phyloP scores from a whole-genome alignment of 495 filamentous ascomycete species.

The Tuber brumale region DNA sequence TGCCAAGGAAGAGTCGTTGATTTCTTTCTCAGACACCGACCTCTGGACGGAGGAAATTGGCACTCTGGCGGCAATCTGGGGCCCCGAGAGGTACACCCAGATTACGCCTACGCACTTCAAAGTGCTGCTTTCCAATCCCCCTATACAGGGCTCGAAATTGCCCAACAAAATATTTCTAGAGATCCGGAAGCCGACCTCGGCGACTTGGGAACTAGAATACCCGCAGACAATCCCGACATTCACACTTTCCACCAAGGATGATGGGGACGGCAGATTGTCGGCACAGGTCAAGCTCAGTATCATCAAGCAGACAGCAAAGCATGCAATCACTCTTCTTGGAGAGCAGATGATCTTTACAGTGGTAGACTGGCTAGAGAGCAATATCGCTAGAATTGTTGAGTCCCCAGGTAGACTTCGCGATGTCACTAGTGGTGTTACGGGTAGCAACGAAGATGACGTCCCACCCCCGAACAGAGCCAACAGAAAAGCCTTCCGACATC shows the following conservation, averaged over 20 bases:
- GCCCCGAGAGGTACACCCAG: constrained; percentile 38
- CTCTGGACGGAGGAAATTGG: constrained; percentile 81
- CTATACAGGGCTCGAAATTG: not conserved
- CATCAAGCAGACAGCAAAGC: constrained; percentile 65
- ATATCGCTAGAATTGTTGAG: constrained; percentile 68
- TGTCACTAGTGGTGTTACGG: constrained; percentile 62
- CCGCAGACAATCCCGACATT: constrained; percentile 63
- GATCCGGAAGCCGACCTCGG: constrained; percentile 18
- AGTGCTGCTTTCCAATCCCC: constrained; percentile 19
- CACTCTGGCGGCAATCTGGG: constrained; percentile 74
- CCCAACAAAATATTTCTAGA: constrained; percentile 30
- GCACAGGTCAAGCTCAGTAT: constrained; percentile 89
- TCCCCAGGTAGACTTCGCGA: constrained; percentile 75
- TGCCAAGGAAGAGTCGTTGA: constrained; percentile 31
- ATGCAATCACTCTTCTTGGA: constrained; percentile 64
- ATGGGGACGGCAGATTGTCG: constrained; percentile 53
- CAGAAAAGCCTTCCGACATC: constrained; percentile 38
- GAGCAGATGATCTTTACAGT: constrained; percentile 85
- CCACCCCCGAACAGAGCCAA: constrained; percentile 37
- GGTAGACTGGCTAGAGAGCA: constrained; percentile 79
- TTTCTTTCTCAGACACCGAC: constrained; percentile 35
- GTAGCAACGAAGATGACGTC: constrained; percentile 46
- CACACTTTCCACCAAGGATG: constrained; percentile 55
- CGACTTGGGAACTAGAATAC: constrained; percentile 52
- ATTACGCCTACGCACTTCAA: constrained; percentile 15